Evolutionary conservation across 805 yeast species (phyloP).

Genomic region (Monosporozyma yasuniensis): DNA sequence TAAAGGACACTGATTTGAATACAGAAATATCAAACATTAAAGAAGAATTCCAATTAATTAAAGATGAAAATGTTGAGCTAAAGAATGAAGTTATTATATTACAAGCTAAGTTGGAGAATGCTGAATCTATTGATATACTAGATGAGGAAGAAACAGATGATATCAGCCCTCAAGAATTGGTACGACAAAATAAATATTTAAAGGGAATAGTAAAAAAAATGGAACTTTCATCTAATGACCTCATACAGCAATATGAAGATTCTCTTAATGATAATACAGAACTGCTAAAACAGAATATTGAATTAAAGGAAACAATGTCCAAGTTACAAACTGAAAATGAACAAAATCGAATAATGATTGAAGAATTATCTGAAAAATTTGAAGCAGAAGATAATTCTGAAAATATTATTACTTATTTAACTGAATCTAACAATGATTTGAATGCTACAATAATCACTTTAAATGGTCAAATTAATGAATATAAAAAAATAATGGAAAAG

Average conservation of each 20-base stretch:
- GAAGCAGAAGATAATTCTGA: slow-evolving; percentile 26
- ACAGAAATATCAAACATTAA: slow-evolving; percentile 28
- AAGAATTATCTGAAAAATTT: slow-evolving; percentile 24
- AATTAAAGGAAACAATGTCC: neutral
- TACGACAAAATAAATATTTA: slow-evolving; percentile 1
- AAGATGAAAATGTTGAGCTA: slow-evolving; percentile 40
- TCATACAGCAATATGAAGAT: slow-evolving; percentile 6
- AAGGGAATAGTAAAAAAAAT: slow-evolving; percentile 3
- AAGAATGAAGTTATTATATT: slow-evolving; percentile 30
- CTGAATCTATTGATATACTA: slow-evolving; percentile 10
- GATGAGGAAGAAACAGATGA: slow-evolving; percentile 1
- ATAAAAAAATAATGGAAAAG: slow-evolving; percentile 10
- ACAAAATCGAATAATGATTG: slow-evolving; percentile 12
- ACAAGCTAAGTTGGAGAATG: slow-evolving; percentile 25
- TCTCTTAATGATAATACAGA: slow-evolving; percentile 7
- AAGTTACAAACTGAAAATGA: slow-evolving; percentile 6
- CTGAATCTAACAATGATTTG: slow-evolving; percentile 32
- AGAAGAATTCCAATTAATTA: slow-evolving; percentile 27
- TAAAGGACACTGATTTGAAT: slow-evolving; percentile 4
- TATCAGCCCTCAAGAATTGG: neutral
- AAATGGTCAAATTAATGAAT: slow-evolving; percentile 34
- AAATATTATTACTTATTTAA: slow-evolving; percentile 29
- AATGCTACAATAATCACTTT: slow-evolving; percentile 28
- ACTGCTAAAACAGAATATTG: slow-evolving; percentile 4
- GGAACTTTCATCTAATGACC: slow-evolving; percentile 6